These are phyloP conservation scores for Diaporthe nobilis DNA, from an alignment of 2,329 filamentous ascomycete species.

Conservation along the genomic window DNA sequence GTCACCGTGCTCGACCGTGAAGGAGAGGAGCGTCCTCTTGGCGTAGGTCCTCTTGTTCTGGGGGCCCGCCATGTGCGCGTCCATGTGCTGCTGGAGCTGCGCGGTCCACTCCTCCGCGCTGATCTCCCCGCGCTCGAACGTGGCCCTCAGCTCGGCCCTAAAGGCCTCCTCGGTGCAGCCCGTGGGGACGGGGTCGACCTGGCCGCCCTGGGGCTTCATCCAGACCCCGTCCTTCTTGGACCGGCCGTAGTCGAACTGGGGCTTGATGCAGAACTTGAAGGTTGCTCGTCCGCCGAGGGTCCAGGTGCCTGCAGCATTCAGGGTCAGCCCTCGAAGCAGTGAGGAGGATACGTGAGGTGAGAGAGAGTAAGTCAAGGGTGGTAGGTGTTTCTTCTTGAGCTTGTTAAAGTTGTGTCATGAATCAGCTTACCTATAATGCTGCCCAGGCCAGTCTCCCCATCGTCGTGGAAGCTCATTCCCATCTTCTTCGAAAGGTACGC, in stretches of 20 bases:
- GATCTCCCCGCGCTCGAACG: conserved; percentile 6
- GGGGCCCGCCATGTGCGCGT: conserved; percentile 4
- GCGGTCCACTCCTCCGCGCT: neutral
- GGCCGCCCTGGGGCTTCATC: neutral
- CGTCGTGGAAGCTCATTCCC: conserved; percentile 22
- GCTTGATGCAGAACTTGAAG: conserved; percentile 33
- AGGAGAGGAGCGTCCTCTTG: neutral
- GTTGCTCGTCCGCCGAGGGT: conserved; percentile 27
- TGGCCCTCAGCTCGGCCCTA: neutral
- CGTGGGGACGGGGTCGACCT: neutral
- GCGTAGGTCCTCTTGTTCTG: neutral
- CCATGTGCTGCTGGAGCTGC: neutral
- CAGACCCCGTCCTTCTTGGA: neutral
- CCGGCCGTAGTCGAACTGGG: conserved; percentile 16
- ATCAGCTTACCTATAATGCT: neutral
- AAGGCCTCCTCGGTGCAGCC: conserved; percentile 16
- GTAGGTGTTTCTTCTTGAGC: too few relatives aligned
- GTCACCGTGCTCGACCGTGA: conserved; percentile 25
- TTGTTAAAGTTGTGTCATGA: too few relatives aligned
- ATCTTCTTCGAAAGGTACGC: conserved; percentile 15
- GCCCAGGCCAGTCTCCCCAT: conserved; percentile 1
- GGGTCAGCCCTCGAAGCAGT: neutral
- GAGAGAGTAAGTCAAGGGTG: neutral
- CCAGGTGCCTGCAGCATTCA: neutral
- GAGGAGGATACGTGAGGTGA: neutral